Evolutionary conservation across 495 filamentous ascomycete species (phyloP).

Genomic region (Astrocystis sublimbata): DNA sequence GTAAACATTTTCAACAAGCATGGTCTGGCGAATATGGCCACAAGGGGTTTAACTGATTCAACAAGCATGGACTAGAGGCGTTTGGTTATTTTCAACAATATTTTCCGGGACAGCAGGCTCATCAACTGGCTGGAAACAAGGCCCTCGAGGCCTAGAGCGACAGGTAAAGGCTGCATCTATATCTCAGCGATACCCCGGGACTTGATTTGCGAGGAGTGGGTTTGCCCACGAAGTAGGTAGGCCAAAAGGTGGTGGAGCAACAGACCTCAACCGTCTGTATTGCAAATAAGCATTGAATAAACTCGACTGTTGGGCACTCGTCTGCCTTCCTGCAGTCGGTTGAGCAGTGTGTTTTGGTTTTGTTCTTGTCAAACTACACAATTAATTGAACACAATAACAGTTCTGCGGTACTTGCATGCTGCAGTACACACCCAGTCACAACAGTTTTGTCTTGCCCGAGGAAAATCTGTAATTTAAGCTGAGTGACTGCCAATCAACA

Average conservation of each 20-base stretch:
- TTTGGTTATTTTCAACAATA: constrained; percentile 39
- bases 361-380: not conserved
- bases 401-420: not conserved
- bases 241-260: not conserved
- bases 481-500: too few relatives aligned
- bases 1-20: constrained; percentile 40
- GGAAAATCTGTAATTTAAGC: too few relatives aligned
- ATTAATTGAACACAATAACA: not conserved
- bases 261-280: constrained; percentile 24
- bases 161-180: constrained; percentile 30
- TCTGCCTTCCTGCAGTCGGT: not conserved
- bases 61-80: constrained; percentile 37
- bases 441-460: not conserved
- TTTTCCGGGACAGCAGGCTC: constrained; percentile 29
- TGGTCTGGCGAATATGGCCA: constrained; percentile 20
- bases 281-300: constrained; percentile 23
- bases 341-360: not conserved
- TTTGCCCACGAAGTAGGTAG: not conserved
- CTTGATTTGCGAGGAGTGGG: constrained; percentile 13
- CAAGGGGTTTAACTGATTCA: constrained; percentile 35
- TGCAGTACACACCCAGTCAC: not conserved
- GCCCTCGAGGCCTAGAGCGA: constrained; percentile 20
- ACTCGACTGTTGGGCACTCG: not conserved
- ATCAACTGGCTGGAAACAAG: constrained; percentile 24
- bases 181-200: constrained; percentile 25